phyloP scores from a whole-genome alignment of 129 eudicot species.

The Ambrosia artemisiifolia region DNA sequence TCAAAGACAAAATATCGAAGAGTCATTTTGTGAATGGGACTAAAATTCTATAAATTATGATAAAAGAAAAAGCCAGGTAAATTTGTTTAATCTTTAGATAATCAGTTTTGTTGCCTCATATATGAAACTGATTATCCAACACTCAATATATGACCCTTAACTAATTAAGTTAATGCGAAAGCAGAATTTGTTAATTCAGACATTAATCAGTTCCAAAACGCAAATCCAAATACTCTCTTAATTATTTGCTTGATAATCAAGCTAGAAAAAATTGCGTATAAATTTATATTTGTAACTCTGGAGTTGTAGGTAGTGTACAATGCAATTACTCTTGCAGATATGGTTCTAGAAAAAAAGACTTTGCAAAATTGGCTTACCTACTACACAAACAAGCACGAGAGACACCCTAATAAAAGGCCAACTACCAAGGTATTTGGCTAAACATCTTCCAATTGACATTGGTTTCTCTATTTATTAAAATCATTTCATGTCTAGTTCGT shows the following conservation, averaged over 20 bases:
- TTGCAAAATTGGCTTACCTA: conserved; percentile 73
- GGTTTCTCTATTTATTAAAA: conserved; percentile 2
- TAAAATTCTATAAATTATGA: background rate
- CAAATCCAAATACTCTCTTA: background rate
- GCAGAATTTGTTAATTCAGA: background rate
- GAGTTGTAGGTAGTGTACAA: conserved; percentile 71
- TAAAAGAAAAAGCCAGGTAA: background rate
- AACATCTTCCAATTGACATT: conserved; percentile 7
- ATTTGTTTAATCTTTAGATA: background rate
- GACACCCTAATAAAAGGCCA: conserved; percentile 60
- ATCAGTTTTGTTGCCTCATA: background rate
- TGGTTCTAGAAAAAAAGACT: conserved; percentile 69
- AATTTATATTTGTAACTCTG: conserved; percentile 15
- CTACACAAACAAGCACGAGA: conserved; percentile 75
- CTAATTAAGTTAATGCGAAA: background rate
- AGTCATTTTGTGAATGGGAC: background rate
- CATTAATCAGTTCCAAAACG: background rate
- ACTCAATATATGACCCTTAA: conserved; percentile 3
- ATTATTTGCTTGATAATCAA: background rate
- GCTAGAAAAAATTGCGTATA: conserved; percentile 9
- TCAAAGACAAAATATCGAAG: background rate
- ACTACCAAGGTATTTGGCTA: conserved; percentile 62
- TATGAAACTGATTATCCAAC: background rate
- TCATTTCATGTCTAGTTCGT: conserved; percentile 25
- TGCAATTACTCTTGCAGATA: conserved; percentile 75